A percentile compares a stretch with the other conserved stretches of the same genome.
Conservation (phyloP, 345 rosid species). For the Rhizophora apiculata region DNA sequence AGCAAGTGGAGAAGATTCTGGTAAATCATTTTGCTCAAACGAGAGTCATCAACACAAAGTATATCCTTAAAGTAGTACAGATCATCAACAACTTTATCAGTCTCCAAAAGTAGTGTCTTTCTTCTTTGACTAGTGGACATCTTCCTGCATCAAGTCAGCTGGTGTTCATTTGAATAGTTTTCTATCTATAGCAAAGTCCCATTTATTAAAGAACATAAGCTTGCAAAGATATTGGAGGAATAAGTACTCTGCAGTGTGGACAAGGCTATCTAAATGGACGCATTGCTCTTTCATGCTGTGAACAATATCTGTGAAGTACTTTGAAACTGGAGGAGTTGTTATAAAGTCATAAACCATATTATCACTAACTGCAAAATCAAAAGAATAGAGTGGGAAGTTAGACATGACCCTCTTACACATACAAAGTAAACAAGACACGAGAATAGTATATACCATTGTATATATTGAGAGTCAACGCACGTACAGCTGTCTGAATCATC, state of each 20-base stretch:
- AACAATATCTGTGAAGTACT: conserved; percentile 57
- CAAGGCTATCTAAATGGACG: conserved; percentile 40
- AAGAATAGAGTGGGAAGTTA: conserved; percentile 22
- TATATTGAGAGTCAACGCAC: conserved; percentile 61
- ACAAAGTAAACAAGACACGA: conserved; percentile 4
- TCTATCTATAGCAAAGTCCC: not conserved
- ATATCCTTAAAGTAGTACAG: conserved; percentile 66
- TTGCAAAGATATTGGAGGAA: conserved; percentile 10
- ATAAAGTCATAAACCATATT: conserved; percentile 50
- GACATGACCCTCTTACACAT: conserved; percentile 6
- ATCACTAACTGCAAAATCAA: conserved; percentile 57
- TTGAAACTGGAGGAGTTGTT: conserved; percentile 52
- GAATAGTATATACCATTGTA: conserved; percentile 43
- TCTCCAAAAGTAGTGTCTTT: conserved; percentile 36
- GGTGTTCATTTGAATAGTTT: conserved; percentile 3
- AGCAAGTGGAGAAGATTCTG: conserved; percentile 46
- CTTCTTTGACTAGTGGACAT: conserved; percentile 24
- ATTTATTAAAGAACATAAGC: conserved; percentile 7
- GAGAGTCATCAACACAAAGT: conserved; percentile 43
- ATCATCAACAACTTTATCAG: conserved; percentile 60
- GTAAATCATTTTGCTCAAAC: conserved; percentile 41
- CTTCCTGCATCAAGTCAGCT: conserved; percentile 40
- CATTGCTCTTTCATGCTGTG: conserved; percentile 48
- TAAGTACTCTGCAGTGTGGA: conserved; percentile 42
- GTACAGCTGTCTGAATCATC: conserved; percentile 77